Base-by-base conservation (phyloP, 768 basidiomycete genomes). In the Trametes villosa region DNA sequence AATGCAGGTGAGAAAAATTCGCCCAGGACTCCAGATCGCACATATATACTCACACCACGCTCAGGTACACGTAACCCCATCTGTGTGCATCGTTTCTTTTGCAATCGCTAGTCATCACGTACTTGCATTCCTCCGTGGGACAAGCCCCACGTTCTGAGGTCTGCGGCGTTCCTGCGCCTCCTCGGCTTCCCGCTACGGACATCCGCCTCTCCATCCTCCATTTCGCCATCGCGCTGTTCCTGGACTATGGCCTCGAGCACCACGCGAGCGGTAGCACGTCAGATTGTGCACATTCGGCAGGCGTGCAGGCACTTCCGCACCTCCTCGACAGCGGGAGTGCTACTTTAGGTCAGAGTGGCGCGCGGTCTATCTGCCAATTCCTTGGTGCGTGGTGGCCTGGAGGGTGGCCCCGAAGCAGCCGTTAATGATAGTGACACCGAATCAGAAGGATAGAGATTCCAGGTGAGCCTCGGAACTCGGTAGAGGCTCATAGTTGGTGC, bases 231-330 rank as follows among this genome's bases (percentile, higher is more conserved):
- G 31, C 34, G 17, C 29, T 36, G 54, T 56, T 31, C 54, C 45
- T 56, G 44, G 31, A 15, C 33, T 45, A 4, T 45, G 54, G 54
- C 45, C 24, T 45, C 54, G 54, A 29, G n/a, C 44, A 27, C 4
- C 42, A 29, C 45, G 24, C 44, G 27, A 56, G 54, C n/a, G n/a
- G n/a, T n/a, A n/a, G 54, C 54, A 56, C 33, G 20, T 20, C 44
- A 38, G 44, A 17, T 24, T 17, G 17, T n/a, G 15, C 33, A 12
- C 42, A 17, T 34, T 44, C 30, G 20, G 45, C 22, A 20, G 31
- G 15, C 29, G 2, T 5, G 7, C 29, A 56, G 42, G 33, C 45
- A 27, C 46, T 38, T 38, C 36, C 36, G 36, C n/a, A n/a, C n/a
- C 36, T 38, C 13, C 15, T 15, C 8, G 15, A 34, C 15, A 15